Conservation (phyloP, 1,284 basidiomycete species). For the Fomitopsis pinicola region DNA sequence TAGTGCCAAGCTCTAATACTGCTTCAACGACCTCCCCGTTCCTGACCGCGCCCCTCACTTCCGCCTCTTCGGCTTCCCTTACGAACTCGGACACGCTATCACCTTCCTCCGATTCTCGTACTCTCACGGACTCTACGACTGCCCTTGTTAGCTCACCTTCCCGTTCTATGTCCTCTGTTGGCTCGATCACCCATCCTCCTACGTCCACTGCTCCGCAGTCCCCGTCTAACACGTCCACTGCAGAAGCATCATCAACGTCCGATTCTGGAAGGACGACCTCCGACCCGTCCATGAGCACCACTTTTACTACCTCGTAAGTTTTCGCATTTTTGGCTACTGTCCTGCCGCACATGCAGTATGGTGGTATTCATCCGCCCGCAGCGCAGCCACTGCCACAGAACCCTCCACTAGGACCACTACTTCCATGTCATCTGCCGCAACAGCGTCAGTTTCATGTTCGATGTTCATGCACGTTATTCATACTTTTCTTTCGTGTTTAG, state of each 20-base stretch:
- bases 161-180: slow-evolving; percentile 9
- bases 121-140: slow-evolving; percentile 2
- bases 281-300: background rate
- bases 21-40: background rate
- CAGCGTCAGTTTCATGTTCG: background rate
- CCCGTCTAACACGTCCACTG: background rate
- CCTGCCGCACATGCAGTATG: background rate
- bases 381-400: background rate
- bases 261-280: background rate
- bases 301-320: background rate
- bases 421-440: slow-evolving; percentile 1
- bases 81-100: slow-evolving; percentile 2
- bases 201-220: slow-evolving; percentile 4
- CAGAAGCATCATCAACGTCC: background rate
- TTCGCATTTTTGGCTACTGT: background rate
- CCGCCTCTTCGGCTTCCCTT: background rate
- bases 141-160: background rate
- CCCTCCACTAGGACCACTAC: background rate
- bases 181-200: background rate
- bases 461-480: background rate
- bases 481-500: background rate
- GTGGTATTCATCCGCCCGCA: background rate
- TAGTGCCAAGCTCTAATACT: slow-evolving; percentile 1
- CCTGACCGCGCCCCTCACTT: background rate
- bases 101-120: background rate